phyloP scores from a whole-genome alignment of 1,284 basidiomycete species.

The Puccinia novopanici region DNA sequence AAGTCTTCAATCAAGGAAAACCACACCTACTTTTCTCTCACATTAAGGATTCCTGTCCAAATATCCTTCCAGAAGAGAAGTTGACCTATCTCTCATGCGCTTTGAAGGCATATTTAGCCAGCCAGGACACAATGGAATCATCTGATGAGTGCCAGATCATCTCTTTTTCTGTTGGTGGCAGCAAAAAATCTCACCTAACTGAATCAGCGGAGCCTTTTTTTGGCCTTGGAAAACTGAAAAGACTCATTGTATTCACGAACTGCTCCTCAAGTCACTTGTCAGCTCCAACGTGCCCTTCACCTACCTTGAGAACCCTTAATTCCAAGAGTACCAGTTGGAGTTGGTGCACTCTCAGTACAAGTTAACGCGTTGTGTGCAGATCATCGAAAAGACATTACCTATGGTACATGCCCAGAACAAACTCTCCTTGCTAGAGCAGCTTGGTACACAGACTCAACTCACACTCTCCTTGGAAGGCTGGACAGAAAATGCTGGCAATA shows the following conservation, averaged over 20 bases:
- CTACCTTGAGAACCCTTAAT: constrained; percentile 17
- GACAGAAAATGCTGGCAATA: no score
- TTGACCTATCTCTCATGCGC: background rate
- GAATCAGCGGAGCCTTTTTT: background rate
- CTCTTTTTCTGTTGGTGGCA: no score
- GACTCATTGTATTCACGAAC: background rate
- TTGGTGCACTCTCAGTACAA: background rate
- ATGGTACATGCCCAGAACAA: constrained; percentile 4
- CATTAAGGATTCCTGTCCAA: background rate
- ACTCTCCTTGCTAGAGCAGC: no score
- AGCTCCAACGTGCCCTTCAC: no score
- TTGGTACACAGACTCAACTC: no score
- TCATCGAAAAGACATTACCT: background rate
- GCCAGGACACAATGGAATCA: background rate
- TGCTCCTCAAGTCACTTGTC: no score
- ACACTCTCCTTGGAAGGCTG: no score
- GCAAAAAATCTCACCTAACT: background rate
- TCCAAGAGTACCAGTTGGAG: constrained; percentile 23
- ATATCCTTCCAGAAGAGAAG: background rate
- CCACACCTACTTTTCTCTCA: background rate
- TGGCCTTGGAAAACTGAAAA: background rate
- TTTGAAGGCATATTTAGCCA: background rate
- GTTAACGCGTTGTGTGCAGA: background rate
- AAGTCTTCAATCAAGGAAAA: background rate
- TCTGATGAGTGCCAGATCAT: background rate